Base-by-base conservation (phyloP, 2,329 filamentous ascomycete species). In the Septoria petroselini region DNA sequence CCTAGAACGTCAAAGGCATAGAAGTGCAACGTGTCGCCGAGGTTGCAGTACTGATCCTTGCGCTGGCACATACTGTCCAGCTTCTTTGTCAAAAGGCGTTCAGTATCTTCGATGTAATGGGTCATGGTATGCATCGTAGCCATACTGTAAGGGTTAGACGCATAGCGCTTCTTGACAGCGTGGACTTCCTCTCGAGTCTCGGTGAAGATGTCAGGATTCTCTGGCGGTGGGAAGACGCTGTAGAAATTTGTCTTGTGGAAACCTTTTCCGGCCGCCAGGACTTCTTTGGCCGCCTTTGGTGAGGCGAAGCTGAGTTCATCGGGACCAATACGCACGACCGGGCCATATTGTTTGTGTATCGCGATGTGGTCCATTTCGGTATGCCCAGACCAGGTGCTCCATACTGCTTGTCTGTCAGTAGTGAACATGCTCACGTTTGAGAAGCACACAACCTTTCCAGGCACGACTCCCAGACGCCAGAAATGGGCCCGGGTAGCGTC, bases 161-260 rank as follows among this genome's bases (percentile, higher is more conserved):
- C 62, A 53, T 58, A 58, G 8, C 62, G 72, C 66, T 80, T 80
- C 70, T 79, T 79, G 52, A 71, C 69, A 0, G 76, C 76, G 61
- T 81, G 78, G n/a, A 76, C 73, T 5, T 73, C 69, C 64, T 80
- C 77, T 45, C 76, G 69, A 12, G 70, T 73, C 62, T 80, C 77
- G 33, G 78, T 80, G 65, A 80, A 80, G 61, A 80, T 79, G 52
- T 80, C 77, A 4, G 77, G 76, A 65, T 80, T 79, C 64, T 78
- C 76, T 0, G 75, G 73, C 3, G 77, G 77, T 23, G 77, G 77
- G 59, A 80, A 80, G 5, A 80, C 77, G 23, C 45, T 55, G 50
- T 68, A 68, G 57, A 64, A 67, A 39, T 61, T 53, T 7, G 63
- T 61, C 47, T 68, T 68, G 38, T 54, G 49, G 50, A 67, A 68